Evolutionary conservation across 371 early-diverging fungal genomes (phyloP).

Genomic region (Apophysomyces elegans): DNA sequence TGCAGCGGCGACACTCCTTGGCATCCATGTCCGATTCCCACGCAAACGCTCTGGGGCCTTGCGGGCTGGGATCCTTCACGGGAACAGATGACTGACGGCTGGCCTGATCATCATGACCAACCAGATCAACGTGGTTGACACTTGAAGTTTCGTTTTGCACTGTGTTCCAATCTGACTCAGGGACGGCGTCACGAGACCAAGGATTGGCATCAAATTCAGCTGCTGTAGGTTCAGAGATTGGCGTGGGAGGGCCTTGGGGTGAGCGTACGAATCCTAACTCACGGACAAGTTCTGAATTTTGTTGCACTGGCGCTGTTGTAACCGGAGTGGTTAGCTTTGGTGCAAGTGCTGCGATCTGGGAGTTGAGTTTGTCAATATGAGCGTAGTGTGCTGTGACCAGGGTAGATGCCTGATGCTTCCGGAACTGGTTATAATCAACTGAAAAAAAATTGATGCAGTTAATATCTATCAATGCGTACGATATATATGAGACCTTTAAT

Average conservation of each 20-base stretch:
- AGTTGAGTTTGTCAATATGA: conserved; percentile 53
- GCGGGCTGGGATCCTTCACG: neutral
- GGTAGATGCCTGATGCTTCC: conserved; percentile 56
- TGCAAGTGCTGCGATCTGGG: conserved; percentile 34
- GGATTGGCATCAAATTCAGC: conserved; percentile 35
- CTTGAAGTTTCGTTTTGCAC: conserved; percentile 21
- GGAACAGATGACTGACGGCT: neutral
- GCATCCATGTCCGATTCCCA: conserved; percentile 76
- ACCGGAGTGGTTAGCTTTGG: conserved; percentile 41
- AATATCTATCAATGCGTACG: neutral
- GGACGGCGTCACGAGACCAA: conserved; percentile 27
- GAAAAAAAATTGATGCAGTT: conserved; percentile 6
- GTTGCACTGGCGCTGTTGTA: conserved; percentile 31
- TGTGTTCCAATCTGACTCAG: neutral
- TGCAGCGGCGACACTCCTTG: conserved; percentile 62
- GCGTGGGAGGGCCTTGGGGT: conserved; percentile 1
- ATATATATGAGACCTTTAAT: conserved; percentile 57
- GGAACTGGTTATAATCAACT: conserved; percentile 60
- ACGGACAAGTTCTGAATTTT: conserved; percentile 47
- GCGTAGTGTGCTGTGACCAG: conserved; percentile 53
- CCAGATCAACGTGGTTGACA: conserved; percentile 27
- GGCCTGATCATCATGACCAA: conserved; percentile 26
- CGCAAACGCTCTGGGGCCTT: conserved; percentile 24
- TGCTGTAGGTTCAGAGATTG: neutral
- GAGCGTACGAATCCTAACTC: conserved; percentile 38